Conservation (phyloP, 1,284 basidiomycete genomes). For the Cryptococcus sp. region DNA sequence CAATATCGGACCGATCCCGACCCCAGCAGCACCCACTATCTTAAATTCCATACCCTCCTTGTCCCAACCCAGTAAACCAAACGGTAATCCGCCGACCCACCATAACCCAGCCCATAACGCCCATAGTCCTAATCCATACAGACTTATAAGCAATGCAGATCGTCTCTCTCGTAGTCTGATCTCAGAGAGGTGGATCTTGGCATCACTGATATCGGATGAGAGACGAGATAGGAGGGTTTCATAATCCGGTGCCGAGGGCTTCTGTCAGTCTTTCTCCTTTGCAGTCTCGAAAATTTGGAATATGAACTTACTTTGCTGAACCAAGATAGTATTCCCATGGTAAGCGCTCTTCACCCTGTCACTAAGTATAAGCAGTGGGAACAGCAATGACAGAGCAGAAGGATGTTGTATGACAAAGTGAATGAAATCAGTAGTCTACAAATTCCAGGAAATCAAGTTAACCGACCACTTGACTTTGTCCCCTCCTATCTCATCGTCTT, state of each 20-base stretch:
- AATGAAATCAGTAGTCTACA: too few relatives aligned
- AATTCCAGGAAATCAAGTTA: too few relatives aligned
- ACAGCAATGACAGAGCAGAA: not conserved
- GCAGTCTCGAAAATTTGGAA: not conserved
- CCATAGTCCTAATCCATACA: conserved; percentile 79
- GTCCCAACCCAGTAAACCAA: conserved; percentile 39
- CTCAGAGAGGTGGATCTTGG: conserved; percentile 75
- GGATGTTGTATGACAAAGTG: not conserved
- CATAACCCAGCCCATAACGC: conserved; percentile 72
- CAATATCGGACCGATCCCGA: conserved; percentile 73
- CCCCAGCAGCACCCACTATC: conserved; percentile 53
- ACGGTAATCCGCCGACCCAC: conserved; percentile 66
- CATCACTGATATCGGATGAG: conserved; percentile 50
- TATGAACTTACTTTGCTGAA: conserved; percentile 28
- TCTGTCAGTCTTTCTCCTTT: not conserved
- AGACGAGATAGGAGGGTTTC: conserved; percentile 52
- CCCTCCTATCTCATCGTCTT: too few relatives aligned
- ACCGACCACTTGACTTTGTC: too few relatives aligned
- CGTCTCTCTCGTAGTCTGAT: conserved; percentile 81
- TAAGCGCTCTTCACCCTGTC: not conserved
- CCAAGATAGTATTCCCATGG: conserved; percentile 43
- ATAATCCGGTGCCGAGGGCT: conserved; percentile 51
- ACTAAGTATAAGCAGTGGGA: not conserved
- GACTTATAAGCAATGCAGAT: conserved; percentile 70
- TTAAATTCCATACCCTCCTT: conserved; percentile 50